Evolutionary conservation across 1,139 yeast species (phyloP).

Genomic region (Pneumocystis wakefieldiae): DNA sequence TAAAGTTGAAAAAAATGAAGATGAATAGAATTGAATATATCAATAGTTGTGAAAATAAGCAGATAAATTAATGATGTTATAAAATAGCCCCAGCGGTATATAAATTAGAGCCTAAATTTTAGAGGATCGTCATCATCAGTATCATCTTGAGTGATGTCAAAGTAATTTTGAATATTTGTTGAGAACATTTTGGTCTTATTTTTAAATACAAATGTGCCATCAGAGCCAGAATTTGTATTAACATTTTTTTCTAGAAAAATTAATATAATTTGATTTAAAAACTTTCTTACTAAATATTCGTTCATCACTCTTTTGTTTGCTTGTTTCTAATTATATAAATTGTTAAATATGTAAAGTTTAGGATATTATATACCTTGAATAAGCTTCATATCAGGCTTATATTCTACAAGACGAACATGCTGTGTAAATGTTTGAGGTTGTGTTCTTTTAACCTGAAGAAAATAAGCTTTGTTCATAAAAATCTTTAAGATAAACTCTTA

Average conservation of each 20-base stretch:
- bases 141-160: background rate
- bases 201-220: background rate
- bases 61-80: background rate
- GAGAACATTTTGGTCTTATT: background rate
- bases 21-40: background rate
- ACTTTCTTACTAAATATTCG: background rate
- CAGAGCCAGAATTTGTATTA: background rate
- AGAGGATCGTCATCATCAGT: slow-evolving; percentile 7
- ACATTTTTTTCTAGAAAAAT: background rate
- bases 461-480: background rate
- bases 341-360: background rate
- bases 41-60: background rate
- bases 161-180: background rate
- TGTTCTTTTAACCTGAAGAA: background rate
- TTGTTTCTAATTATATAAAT: background rate
- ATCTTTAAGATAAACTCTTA: background rate
- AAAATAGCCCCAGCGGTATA: background rate
- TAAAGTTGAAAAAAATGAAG: background rate
- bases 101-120: slow-evolving; percentile 2
- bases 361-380: background rate
- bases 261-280: background rate
- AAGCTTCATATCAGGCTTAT: background rate
- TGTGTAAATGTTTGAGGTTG: background rate
- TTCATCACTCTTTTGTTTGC: background rate
- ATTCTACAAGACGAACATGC: background rate